Evolutionary conservation across 2,329 filamentous ascomycete genomes (phyloP).

Genomic region (Aspergillus sp.): DNA sequence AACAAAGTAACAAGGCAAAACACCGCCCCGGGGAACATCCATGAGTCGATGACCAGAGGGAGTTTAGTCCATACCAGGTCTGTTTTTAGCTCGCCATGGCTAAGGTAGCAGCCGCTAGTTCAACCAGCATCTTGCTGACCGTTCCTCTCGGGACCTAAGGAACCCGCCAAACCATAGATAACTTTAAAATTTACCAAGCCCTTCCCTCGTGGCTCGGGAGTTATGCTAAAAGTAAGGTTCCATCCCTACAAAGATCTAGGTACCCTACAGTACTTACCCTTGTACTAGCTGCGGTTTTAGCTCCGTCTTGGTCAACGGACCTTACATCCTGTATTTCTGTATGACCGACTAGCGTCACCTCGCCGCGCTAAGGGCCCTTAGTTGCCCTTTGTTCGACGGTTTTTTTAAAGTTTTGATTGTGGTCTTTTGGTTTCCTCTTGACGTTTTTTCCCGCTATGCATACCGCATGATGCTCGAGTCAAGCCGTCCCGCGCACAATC

Average conservation of each 20-base stretch:
- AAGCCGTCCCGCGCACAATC: too few species aligned
- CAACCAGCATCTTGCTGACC: slow-evolving; percentile 7
- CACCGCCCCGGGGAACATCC: not conserved
- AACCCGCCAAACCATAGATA: slow-evolving; percentile 10
- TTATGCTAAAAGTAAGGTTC: not conserved
- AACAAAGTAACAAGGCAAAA: too few species aligned
- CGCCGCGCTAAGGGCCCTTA: not conserved
- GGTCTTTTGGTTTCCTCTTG: not conserved
- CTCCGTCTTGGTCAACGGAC: not conserved
- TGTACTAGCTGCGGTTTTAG: slow-evolving; percentile 1
- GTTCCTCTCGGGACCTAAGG: not conserved
- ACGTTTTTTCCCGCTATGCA: not conserved
- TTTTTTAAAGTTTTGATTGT: not conserved
- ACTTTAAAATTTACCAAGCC: not conserved
- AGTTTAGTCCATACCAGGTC: too few species aligned
- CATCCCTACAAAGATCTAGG: not conserved
- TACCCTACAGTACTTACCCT: not conserved
- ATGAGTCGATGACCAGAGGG: too few species aligned
- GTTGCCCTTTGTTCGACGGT: not conserved
- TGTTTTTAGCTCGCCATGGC: slow-evolving; percentile 1
- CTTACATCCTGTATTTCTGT: slow-evolving; percentile 7
- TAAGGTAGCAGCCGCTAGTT: slow-evolving; percentile 8
- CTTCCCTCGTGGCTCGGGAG: not conserved
- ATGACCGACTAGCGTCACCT: slow-evolving; percentile 1
- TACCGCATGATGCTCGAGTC: too few species aligned